A percentile compares a stretch with the other conserved stretches of the same genome.
phyloP scores from a whole-genome alignment of 352 stramenopile species.

The Phytophthora chlamydospora region DNA sequence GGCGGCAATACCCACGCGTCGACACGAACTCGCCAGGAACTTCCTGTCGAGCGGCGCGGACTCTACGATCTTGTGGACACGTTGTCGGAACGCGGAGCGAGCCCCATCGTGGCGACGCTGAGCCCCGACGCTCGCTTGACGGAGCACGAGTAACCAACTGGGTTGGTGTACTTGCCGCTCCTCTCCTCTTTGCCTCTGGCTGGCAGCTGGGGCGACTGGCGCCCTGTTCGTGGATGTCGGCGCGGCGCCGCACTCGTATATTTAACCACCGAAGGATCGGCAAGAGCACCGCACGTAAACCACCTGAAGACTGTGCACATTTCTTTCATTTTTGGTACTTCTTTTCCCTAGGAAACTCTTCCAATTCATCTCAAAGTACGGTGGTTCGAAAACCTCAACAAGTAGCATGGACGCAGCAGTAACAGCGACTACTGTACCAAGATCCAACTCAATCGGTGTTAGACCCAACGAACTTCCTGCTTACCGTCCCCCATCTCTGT shows the following conservation, averaged over 20 bases:
- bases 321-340: constrained; percentile 9
- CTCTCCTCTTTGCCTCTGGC: constrained; percentile 23
- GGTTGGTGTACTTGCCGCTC: constrained; percentile 23
- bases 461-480: too few relatives aligned
- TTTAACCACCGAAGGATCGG: constrained; percentile 44
- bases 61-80: constrained; percentile 44
- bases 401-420: too few relatives aligned
- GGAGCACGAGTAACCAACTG: constrained; percentile 30
- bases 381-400: too few relatives aligned
- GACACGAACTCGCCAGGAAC: constrained; percentile 14
- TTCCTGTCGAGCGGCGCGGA: constrained; percentile 16
- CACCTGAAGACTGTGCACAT: constrained; percentile 35
- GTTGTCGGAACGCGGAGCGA: constrained; percentile 30
- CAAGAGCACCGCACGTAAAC: constrained; percentile 34
- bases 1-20: constrained; percentile 4
- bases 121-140: constrained; percentile 16
- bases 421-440: too few relatives aligned
- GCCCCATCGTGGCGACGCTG: constrained; percentile 25
- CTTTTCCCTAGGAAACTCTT: too few relatives aligned
- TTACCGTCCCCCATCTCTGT: too few relatives aligned
- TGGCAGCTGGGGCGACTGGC: constrained; percentile 14
- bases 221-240: constrained; percentile 15
- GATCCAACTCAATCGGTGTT: too few relatives aligned
- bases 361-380: too few relatives aligned
- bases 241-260: constrained; percentile 38